Evolutionary conservation across 75 land plant genomes (phyloP).

Genomic region (Gnetum montanum): DNA sequence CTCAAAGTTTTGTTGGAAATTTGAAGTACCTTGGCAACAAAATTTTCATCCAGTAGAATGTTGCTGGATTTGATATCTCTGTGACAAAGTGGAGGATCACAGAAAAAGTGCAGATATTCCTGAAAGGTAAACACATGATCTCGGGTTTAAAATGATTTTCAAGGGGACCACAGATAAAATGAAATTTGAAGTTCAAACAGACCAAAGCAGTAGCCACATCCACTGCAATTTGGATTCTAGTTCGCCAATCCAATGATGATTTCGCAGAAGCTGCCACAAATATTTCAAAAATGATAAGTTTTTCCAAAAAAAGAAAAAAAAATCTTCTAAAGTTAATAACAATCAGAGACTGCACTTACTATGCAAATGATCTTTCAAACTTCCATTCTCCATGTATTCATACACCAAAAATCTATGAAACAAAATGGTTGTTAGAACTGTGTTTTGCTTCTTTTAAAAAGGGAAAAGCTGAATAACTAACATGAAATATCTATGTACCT

Average conservation of each 20-base stretch:
- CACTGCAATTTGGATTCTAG: slow-evolving; percentile 71
- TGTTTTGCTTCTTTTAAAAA: too few relatives aligned
- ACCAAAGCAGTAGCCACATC: slow-evolving; percentile 96
- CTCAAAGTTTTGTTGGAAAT: too few relatives aligned
- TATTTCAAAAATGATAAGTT: too few relatives aligned
- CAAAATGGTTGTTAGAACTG: too few relatives aligned
- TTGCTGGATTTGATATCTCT: slow-evolving; percentile 94
- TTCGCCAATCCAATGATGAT: slow-evolving; percentile 59
- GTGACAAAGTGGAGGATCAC: slow-evolving; percentile 91
- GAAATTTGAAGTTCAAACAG: slow-evolving; percentile 7
- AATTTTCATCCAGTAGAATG: slow-evolving; percentile 79
- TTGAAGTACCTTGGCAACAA: slow-evolving; percentile 70
- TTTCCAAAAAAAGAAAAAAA: too few relatives aligned
- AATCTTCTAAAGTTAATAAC: too few relatives aligned
- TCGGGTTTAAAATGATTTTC: background rate
- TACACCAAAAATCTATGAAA: slow-evolving; percentile 65
- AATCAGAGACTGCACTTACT: slow-evolving; percentile 19
- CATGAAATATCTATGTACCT: slow-evolving; percentile 43
- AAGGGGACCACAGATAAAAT: background rate
- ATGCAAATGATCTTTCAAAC: slow-evolving; percentile 70
- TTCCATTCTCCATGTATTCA: slow-evolving; percentile 85
- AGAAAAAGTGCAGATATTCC: slow-evolving; percentile 90
- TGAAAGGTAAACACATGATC: slow-evolving; percentile 12
- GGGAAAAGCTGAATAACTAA: too few relatives aligned
- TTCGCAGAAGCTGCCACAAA: slow-evolving; percentile 32